Conservation (phyloP, 1,284 basidiomycete species). For the Rhizoctonia solani region DNA sequence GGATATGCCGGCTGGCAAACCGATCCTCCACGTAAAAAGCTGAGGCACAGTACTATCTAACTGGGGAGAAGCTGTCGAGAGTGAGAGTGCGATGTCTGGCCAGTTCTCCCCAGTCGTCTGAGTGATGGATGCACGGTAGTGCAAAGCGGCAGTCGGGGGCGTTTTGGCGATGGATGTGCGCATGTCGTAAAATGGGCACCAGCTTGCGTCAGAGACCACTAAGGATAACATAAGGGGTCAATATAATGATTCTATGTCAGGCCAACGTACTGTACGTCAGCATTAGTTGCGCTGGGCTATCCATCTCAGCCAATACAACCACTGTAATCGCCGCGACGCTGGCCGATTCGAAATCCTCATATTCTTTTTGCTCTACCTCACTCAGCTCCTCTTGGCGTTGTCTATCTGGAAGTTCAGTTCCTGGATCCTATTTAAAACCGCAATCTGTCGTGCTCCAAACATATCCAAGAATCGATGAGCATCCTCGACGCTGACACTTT, state of each 20-base stretch:
- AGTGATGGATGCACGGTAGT: conserved; percentile 41
- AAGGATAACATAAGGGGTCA: conserved; percentile 5
- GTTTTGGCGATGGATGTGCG: conserved; percentile 42
- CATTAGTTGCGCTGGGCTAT: conserved; percentile 37
- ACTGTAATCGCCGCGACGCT: conserved; percentile 38
- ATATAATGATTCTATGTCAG: conserved; percentile 29
- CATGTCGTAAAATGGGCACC: conserved; percentile 42
- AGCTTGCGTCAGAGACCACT: conserved; percentile 41
- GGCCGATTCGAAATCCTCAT: no score
- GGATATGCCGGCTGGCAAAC: neutral
- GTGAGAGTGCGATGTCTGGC: conserved; percentile 38
- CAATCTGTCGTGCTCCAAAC: no score
- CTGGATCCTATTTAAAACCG: no score
- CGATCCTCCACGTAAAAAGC: conserved; percentile 35
- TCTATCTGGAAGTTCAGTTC: no score
- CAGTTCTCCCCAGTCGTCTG: conserved; percentile 42
- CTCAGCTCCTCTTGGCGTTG: no score
- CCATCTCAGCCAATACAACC: conserved; percentile 34
- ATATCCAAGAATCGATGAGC: conserved; percentile 39
- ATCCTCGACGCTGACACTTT: conserved; percentile 34
- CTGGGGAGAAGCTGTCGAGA: conserved; percentile 40
- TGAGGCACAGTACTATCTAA: conserved; percentile 39
- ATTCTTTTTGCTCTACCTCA: conserved; percentile 34
- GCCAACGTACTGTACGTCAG: conserved; percentile 39
- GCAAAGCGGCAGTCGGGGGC: conserved; percentile 42